Evolutionary conservation across 1,284 basidiomycete genomes (phyloP), one percentile per base, ranked within the genome.

Genomic region (Trichosporon sp.): DNA sequence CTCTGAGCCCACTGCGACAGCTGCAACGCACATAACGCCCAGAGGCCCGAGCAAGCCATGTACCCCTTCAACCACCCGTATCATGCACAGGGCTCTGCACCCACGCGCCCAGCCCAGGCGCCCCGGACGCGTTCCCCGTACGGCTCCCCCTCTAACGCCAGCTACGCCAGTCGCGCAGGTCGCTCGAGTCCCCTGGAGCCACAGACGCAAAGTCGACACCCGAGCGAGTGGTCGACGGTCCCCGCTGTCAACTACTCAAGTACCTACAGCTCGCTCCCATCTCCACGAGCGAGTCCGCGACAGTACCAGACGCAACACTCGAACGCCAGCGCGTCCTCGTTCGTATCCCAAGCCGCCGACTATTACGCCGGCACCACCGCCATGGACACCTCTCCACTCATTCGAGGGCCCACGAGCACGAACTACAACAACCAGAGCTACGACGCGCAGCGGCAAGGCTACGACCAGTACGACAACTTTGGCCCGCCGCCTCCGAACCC

Each of bases 401-500:
- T 60, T n/a, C 31, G 56, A 32, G 56, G 27, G 11, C 56, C 56
- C 5, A 31, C 13, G 4, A 60, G 29, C 56, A 31, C 29, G 12
- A 60, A 21, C 15, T 60, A 60, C 29, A 29, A 29, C 27, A 60
- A 60, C 27, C 56, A 60, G 29, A 32, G 29, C 29, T 32, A 31
- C 56, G 56, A 60, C 21, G 62, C 62, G 9, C 34, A 63, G 51
- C 64, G 31, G 13, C 64, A 53, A 34, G 67, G 62, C n/a, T 62
- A 62, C 21, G 29, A 23, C 21, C 60, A 65, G 8, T 27, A 47
- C 27, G 13, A 62, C 25, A 44, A 58, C 64, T 68, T 62, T 60
- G 53, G 53, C 7, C 23, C 53, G 18, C 65, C 56, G 67, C 64
- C 70, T 65, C 35, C 65, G 21, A 42, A 68, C 35, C 44, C 65